A percentile compares a stretch with the other conserved stretches of the same genome.
These are phyloP conservation scores for Luffa acutangula DNA, from an alignment of 306 rosid genomes.

Conservation along the genomic window DNA sequence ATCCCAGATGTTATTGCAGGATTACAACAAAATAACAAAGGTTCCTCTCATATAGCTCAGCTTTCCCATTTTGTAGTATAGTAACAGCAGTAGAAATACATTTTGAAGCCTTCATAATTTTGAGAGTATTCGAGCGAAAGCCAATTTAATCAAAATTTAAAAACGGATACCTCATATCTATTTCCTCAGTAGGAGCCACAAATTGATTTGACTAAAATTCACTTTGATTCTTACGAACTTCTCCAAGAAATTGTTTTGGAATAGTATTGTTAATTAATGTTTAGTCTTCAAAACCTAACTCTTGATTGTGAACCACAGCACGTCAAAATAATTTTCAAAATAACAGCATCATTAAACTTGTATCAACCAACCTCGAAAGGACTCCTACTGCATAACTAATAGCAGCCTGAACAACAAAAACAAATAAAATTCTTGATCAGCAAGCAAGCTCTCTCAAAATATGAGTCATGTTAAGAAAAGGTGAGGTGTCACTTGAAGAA, in stretches of 20 bases:
- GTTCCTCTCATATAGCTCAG: not conserved
- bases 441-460: not conserved
- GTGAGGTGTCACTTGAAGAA: not conserved
- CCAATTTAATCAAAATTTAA: not conserved
- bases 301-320: not conserved
- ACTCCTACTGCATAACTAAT: slow-evolving; percentile 67
- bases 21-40: not conserved
- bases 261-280: not conserved
- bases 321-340: not conserved
- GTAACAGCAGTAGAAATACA: not conserved
- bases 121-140: not conserved
- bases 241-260: not conserved
- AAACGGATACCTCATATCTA: not conserved
- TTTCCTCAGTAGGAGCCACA: not conserved
- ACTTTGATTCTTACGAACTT: not conserved
- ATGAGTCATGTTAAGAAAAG: not conserved
- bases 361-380: slow-evolving; percentile 53
- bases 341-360: not conserved
- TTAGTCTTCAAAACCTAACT: not conserved
- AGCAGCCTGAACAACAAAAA: slow-evolving; percentile 47
- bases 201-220: not conserved
- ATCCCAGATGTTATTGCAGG: slow-evolving; percentile 9
- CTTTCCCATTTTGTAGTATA: not conserved
- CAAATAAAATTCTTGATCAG: not conserved
- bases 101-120: not conserved